Base-by-base conservation (phyloP, 805 yeast species). In the Candida tibetensis region DNA sequence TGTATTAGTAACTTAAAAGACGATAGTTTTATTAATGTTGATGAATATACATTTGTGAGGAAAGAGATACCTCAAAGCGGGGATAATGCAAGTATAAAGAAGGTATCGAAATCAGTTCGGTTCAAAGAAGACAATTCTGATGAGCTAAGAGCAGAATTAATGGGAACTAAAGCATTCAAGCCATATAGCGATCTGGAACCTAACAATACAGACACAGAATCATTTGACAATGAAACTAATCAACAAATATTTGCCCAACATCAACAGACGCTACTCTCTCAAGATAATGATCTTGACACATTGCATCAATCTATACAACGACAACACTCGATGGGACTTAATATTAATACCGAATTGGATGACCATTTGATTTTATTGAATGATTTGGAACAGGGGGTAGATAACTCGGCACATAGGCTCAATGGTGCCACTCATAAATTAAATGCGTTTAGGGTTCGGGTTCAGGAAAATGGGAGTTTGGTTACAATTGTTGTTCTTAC, bases 351-450 rank as follows among this genome's bases (percentile, higher is more conserved):
- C 18, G 74, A 69, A 42, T 36, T 69, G 8, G 72, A 69, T 40
- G 66, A 67, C 32, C 74, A 69, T 45, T 41, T 69, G 40, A 64
- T 69, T 12, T 36, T 68, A 12, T 57, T 69, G 39, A 58, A 59
- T 40, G 74, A 69, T 46, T 52, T 69, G 32, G 74, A 69, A 41
- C 52, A 46, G 28, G 74, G 74, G 1, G 71, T 67, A 7, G 73
- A 66, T 32, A 37, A 41, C 23, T 57, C 72, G 3, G 47, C 49
- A n/a, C 40, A 41, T 8, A 48, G 64, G 34, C 46, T 69, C n/a
- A 53, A 53, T 38, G 52, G 53, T 8, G 71, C 72, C 7, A 49
- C 55, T 10, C 45, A 49, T 34, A 48, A 64, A 17, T 48, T 69
- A 18, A 48, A 47, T 17, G 53, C 53, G 17, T 69, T 69, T 44